Percentiles rank a stretch among this genome's conserved stretches.
phyloP scores from a whole-genome alignment of 2,329 filamentous ascomycete genomes.

The Drechslera avenae region DNA sequence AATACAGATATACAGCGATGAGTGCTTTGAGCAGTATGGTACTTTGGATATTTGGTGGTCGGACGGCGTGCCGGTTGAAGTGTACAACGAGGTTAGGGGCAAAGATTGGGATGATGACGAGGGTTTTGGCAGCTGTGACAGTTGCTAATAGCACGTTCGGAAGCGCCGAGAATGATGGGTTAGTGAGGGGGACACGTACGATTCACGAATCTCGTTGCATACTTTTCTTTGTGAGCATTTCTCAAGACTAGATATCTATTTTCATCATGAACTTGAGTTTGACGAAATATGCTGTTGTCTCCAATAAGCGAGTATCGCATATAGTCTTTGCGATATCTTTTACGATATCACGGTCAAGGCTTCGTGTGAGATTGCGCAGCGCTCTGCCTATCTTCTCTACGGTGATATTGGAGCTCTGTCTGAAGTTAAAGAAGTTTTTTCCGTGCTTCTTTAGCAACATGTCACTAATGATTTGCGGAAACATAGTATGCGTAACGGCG shows the following conservation, averaged over 20 bases:
- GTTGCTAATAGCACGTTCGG: too few species aligned
- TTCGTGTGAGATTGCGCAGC: slow-evolving; percentile 16
- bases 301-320: background rate
- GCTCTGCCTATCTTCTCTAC: slow-evolving; percentile 17
- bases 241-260: too few species aligned
- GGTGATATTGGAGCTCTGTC: slow-evolving; percentile 7
- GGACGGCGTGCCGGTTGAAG: slow-evolving; percentile 33
- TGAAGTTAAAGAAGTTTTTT: slow-evolving; percentile 10
- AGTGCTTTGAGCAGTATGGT: slow-evolving; percentile 37
- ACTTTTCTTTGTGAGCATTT: too few species aligned
- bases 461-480: slow-evolving; percentile 20
- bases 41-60: slow-evolving; percentile 32
- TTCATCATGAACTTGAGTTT: too few species aligned
- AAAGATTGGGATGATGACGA: too few species aligned
- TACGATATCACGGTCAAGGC: slow-evolving; percentile 18
- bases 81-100: slow-evolving; percentile 31
- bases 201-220: too few species aligned
- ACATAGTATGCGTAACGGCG: slow-evolving; percentile 27
- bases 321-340: slow-evolving; percentile 15
- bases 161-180: too few species aligned
- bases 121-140: too few species aligned
- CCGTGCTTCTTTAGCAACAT: slow-evolving; percentile 21
- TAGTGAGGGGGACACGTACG: too few species aligned
- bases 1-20: slow-evolving; percentile 37
- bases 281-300: too few species aligned